Evolutionary conservation across 1,284 basidiomycete species (phyloP).

Genomic region (Cutaneotrichosporon spelunceum): DNA sequence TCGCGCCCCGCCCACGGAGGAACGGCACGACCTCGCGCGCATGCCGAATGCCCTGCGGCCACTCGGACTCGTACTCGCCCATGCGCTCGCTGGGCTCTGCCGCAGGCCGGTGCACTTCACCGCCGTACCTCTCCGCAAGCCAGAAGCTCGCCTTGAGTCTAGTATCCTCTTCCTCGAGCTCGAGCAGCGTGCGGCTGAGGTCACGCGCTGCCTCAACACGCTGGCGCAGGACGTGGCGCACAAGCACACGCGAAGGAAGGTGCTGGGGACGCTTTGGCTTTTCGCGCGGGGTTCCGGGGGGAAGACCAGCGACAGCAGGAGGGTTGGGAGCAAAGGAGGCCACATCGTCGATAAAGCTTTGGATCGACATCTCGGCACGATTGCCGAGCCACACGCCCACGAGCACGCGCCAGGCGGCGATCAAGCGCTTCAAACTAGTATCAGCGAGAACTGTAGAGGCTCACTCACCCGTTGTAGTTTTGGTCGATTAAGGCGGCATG

Average conservation of each 20-base stretch:
- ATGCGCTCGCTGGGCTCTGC: conserved; percentile 25
- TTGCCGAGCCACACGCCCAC: conserved; percentile 85
- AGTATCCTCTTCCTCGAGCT: conserved; percentile 56
- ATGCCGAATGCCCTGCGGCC: conserved; percentile 36
- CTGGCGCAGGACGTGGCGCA: conserved; percentile 77
- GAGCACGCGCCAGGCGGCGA: conserved; percentile 83
- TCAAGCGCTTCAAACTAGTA: conserved; percentile 62
- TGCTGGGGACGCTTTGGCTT: conserved; percentile 49
- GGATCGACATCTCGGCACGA: conserved; percentile 71
- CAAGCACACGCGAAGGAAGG: conserved; percentile 72
- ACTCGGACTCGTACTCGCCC: conserved; percentile 34
- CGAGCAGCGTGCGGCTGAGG: conserved; percentile 65
- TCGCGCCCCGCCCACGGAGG: conserved; percentile 45
- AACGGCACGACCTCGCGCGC: conserved; percentile 48
- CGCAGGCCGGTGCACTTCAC: conserved; percentile 28
- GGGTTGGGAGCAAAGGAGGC: conserved; percentile 42
- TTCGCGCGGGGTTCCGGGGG: conserved; percentile 31
- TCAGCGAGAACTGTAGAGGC: not conserved
- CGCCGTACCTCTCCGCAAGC: conserved; percentile 45
- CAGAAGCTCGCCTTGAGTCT: conserved; percentile 43
- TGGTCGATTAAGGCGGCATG: conserved; percentile 59
- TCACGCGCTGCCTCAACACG: conserved; percentile 72
- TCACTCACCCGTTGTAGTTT: conserved; percentile 72
- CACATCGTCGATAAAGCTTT: conserved; percentile 58
- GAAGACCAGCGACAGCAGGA: conserved; percentile 39